Evolutionary conservation across 2,329 filamentous ascomycete genomes (phyloP).

Genomic region (Aspergillus alliaceus): DNA sequence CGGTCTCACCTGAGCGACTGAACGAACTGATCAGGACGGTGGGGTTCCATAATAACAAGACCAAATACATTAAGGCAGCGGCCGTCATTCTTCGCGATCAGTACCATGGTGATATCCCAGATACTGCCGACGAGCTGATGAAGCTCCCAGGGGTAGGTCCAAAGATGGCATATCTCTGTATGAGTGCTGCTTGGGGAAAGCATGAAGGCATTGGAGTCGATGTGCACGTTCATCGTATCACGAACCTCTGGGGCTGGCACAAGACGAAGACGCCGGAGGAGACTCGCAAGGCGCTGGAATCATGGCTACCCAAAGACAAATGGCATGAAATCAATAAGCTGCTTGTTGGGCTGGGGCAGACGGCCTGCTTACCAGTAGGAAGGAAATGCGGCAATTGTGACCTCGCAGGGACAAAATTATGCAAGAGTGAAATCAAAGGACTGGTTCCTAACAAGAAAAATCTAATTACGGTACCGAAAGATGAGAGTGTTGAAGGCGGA

Average conservation of each 20-base stretch:
- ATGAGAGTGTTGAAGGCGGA: background rate
- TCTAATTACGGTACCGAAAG: slow-evolving; percentile 4
- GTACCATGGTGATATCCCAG: slow-evolving; percentile 74
- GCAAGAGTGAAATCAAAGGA: slow-evolving; percentile 67
- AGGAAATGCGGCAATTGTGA: slow-evolving; percentile 83
- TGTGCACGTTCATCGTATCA: slow-evolving; percentile 92
- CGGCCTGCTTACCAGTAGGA: slow-evolving; percentile 77
- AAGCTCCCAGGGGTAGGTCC: slow-evolving; percentile 84
- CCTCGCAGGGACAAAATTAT: slow-evolving; percentile 72
- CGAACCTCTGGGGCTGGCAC: slow-evolving; percentile 92
- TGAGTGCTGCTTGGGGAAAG: slow-evolving; percentile 72
- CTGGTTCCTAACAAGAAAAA: slow-evolving; percentile 53
- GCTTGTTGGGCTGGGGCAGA: slow-evolving; percentile 85
- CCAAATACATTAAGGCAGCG: slow-evolving; percentile 74
- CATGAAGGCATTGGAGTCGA: slow-evolving; percentile 85
- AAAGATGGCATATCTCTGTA: slow-evolving; percentile 90
- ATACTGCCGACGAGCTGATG: slow-evolving; percentile 72
- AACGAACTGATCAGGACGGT: slow-evolving; percentile 80
- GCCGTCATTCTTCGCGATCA: slow-evolving; percentile 71
- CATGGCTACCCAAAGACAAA: slow-evolving; percentile 78
- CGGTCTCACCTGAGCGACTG: slow-evolving; percentile 63
- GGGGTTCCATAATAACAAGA: slow-evolving; percentile 95
- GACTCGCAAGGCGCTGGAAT: slow-evolving; percentile 71
- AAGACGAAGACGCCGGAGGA: slow-evolving; percentile 78
- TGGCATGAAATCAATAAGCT: slow-evolving; percentile 94